phyloP scores from a whole-genome alignment of 805 yeast species.

The Cyberlindnera mycetangii region DNA sequence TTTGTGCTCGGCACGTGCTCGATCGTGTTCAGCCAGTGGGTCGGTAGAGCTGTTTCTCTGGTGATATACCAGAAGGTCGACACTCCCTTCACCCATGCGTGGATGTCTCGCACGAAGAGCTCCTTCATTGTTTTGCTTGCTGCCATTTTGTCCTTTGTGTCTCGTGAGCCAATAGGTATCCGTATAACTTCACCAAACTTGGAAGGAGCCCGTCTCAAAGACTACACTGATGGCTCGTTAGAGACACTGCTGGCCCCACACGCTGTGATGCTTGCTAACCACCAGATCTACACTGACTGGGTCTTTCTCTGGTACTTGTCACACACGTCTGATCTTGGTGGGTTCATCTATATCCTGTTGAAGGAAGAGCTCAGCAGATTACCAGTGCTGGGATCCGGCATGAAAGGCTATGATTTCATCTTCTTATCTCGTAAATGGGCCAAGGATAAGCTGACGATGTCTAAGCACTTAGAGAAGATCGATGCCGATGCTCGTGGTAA shows the following conservation, averaged over 20 bases:
- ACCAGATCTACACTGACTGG: slow-evolving; percentile 96
- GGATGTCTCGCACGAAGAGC: slow-evolving; percentile 52
- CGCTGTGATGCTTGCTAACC: slow-evolving; percentile 77
- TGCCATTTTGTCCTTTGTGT: slow-evolving; percentile 45
- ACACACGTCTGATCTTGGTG: slow-evolving; percentile 63
- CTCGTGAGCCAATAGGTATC: slow-evolving; percentile 45
- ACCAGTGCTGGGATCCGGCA: slow-evolving; percentile 84
- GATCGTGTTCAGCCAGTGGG: slow-evolving; percentile 44
- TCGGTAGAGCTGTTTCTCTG: slow-evolving; percentile 30
- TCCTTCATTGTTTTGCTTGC: slow-evolving; percentile 55
- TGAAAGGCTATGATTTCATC: slow-evolving; percentile 73
- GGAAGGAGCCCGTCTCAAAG: slow-evolving; percentile 8
- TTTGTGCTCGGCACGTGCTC: slow-evolving; percentile 37
- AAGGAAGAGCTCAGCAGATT: slow-evolving; percentile 68
- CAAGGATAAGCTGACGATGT: slow-evolving; percentile 60
- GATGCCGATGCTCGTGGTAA: slow-evolving; percentile 59
- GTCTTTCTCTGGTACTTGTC: slow-evolving; percentile 82
- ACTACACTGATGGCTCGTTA: slow-evolving; percentile 14
- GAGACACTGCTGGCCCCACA: slow-evolving; percentile 40
- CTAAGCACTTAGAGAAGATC: slow-evolving; percentile 50
- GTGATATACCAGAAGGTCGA: slow-evolving; percentile 29
- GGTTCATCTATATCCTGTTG: slow-evolving; percentile 66
- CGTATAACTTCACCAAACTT: slow-evolving; percentile 45
- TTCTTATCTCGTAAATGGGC: slow-evolving; percentile 86
- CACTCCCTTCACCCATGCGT: slow-evolving; percentile 35